Base-by-base conservation (phyloP, 768 basidiomycete genomes). In the Pulveroboletus sp. region DNA sequence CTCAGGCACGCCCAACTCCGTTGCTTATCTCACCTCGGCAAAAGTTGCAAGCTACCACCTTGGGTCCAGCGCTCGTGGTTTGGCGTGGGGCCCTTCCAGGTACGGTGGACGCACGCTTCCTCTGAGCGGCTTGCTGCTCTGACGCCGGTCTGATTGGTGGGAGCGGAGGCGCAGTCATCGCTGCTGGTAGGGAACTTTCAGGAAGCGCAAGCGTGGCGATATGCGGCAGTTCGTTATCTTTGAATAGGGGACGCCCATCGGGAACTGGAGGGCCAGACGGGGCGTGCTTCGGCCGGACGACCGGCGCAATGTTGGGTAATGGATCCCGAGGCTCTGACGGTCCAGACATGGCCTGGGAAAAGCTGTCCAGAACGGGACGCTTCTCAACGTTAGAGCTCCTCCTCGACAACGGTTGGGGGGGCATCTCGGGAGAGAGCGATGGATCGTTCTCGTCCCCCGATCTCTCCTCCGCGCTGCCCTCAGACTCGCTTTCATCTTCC, bases 11-110 rank as follows among this genome's bases (percentile, higher is more conserved):
- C 38, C 43, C 32, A 20, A 43, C 20, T 32, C 43, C 34, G 39
- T 43, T 41, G 26, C 29, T 29, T 32, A 43, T 72, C 81, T 48
- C 61, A 90, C 89, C 87, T 74, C 89, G 79, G 69, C 89, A 92
- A 64, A 89, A 89, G 68, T 91, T 89, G 69, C 89, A 92, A 14
- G 89, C 89, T 20, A 92, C 88, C 12, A 90, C 85, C 63, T 91
- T 91, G 39, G 88, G 86, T 11, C 89, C 89, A 43, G 86, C 86
- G 50, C 76, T 83, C 30, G 81, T 80, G 42, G 74, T 68, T 59
- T 77, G 75, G 54, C 82, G 80, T 46, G 71, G 73, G 50, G 69
- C 78, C 61, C 82, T 83, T 34, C 78, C 83, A 39, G 82, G 82
- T 12, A 85, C 76, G 8, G 86, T 85, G 8, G 83, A 78, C 13